Base-by-base conservation (phyloP, 345 rosid species). In the Gossypium arboreum region DNA sequence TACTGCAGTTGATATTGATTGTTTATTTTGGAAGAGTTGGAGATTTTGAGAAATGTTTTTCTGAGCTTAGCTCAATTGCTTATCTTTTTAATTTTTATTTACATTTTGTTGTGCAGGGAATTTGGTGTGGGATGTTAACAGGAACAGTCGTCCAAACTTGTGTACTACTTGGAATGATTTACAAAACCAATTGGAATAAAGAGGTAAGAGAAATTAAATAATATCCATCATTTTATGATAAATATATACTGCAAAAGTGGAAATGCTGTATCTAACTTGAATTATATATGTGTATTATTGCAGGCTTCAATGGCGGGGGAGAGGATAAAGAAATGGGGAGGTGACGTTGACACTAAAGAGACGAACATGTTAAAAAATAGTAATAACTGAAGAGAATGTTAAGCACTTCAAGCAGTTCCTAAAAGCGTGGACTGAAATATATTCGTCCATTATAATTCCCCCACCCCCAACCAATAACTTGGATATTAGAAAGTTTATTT, bases 241-340 rank as follows among this genome's bases (percentile, higher is more conserved):
- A 20, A 56, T 58, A 57, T 57, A 10, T 58, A 58, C 12, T 20
- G 22, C 22, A 20, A 22, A 22, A 22, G 9, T 9, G 27, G 22
- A 48, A 67, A 12, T 20, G 71, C 0, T 66, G 17, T 12, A 44
- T 12, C 25, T 43, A 20, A 25, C 44, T 29, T 69, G 7, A 22
- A 12, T 67, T 10, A 10, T 9, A 44, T 2, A 51, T 11, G 3
- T 12, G 13, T 47, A 22, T 59, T 55, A 13, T 34, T 84, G 79
- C 85, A 92, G 98, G 94, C 96, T 74, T 84, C 93, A 2, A 54
- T 80, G 77, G 95, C 90, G 24, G 89, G 74, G 74, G 88, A 85
- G n/a, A 88, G 97, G 73, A 88, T 91, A 59, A 88, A 69, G 79
- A 88, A 76, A 58, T 93, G 97, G 95, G 92, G 88, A 73, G 97